phyloP scores from a whole-genome alignment of 2,329 filamentous ascomycete species.

The Metarhizium sp. region DNA sequence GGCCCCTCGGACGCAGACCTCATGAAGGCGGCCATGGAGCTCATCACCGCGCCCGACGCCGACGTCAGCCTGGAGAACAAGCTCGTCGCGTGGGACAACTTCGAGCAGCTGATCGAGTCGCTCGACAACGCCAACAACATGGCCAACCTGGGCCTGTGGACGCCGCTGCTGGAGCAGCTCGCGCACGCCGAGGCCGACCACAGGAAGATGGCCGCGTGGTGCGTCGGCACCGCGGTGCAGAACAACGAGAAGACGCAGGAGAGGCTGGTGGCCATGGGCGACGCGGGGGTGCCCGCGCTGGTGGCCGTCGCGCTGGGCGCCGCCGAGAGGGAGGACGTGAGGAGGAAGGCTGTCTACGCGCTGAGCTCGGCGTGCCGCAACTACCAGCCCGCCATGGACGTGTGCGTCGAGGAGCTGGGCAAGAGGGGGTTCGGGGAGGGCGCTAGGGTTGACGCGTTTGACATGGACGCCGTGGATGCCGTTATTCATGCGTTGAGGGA shows the following conservation, averaged over 20 bases:
- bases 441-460: constrained; percentile 61
- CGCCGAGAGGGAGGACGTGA: constrained; percentile 45
- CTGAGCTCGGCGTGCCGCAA: constrained; percentile 81
- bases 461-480: constrained; percentile 80
- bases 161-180: constrained; percentile 64
- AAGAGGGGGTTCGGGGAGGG: constrained; percentile 45
- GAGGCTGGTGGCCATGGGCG: constrained; percentile 48
- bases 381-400: constrained; percentile 74
- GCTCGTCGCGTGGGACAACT: constrained; percentile 83
- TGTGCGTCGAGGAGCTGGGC: constrained; percentile 51
- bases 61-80: constrained; percentile 65
- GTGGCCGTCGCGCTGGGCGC: constrained; percentile 50
- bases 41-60: constrained; percentile 53
- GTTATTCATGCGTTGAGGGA: constrained; percentile 61
- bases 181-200: constrained; percentile 60
- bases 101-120: constrained; percentile 84
- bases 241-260: constrained; percentile 87
- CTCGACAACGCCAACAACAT: constrained; percentile 98
- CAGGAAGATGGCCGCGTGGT: constrained; percentile 85
- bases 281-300: constrained; percentile 54
- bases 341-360: constrained; percentile 83
- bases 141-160: constrained; percentile 69
- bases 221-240: constrained; percentile 87
- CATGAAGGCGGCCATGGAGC: constrained; percentile 77
- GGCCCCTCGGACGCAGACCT: constrained; percentile 84